A percentile compares a stretch with the other conserved stretches of the same genome.
Conservation (phyloP, 768 basidiomycete species). For the Arthromyces matolae region DNA sequence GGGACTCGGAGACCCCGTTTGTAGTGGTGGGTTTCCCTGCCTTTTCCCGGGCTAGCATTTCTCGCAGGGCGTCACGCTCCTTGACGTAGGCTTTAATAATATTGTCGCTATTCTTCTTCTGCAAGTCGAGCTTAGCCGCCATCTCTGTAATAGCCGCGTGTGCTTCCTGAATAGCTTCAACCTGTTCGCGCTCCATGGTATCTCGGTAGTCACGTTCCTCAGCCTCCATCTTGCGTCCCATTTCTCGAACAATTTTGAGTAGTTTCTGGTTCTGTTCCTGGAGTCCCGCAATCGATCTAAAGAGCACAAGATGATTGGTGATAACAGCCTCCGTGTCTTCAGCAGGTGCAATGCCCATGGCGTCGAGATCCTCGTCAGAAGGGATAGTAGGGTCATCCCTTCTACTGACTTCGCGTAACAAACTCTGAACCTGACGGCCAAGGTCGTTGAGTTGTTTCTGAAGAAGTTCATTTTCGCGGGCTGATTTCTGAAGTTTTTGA, state of each 20-base stretch:
- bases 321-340: constrained; percentile 76
- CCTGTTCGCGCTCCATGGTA: constrained; percentile 67
- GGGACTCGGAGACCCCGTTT: constrained; percentile 20
- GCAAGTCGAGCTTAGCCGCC: constrained; percentile 71
- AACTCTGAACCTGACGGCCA: constrained; percentile 75
- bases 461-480: constrained; percentile 62
- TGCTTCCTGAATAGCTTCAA: constrained; percentile 81
- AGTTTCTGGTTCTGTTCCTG: constrained; percentile 92
- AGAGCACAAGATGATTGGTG: constrained; percentile 84
- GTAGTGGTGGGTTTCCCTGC: constrained; percentile 12
- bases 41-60: constrained; percentile 60
- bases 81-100: constrained; percentile 78
- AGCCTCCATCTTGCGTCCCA: constrained; percentile 81
- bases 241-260: constrained; percentile 75
- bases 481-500: constrained; percentile 58
- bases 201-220: constrained; percentile 77
- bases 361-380: constrained; percentile 57
- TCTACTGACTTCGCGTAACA: constrained; percentile 79
- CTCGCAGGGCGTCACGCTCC: constrained; percentile 82
- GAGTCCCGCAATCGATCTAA: constrained; percentile 73
- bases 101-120: constrained; percentile 67
- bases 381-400: constrained; percentile 81
- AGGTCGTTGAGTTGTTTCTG: constrained; percentile 79
- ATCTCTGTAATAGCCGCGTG: constrained; percentile 82
- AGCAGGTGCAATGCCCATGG: constrained; percentile 36